Evolutionary conservation across 2,329 filamentous ascomycete species (phyloP).

Genomic region (Coccinonectria pachysandricola): DNA sequence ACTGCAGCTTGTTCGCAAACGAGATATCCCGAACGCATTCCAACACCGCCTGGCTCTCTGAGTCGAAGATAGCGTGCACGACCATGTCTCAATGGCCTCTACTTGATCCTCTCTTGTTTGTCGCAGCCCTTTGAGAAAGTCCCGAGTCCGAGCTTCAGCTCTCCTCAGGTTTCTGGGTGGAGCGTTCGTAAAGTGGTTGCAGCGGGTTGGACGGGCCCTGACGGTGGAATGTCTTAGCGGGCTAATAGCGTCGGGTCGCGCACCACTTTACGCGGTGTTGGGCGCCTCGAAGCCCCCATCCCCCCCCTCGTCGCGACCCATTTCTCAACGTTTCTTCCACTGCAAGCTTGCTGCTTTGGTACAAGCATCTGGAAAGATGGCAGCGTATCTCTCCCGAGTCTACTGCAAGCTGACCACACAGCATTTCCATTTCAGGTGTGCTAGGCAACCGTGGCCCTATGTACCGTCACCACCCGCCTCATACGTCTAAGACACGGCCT

Average conservation of each 20-base stretch:
- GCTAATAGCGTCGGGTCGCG: conserved; percentile 13
- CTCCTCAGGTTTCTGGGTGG: conserved; percentile 8
- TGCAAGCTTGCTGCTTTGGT: too few relatives aligned
- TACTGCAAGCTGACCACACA: conserved; percentile 12
- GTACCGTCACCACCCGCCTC: conserved; percentile 16
- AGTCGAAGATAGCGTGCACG: conserved; percentile 1
- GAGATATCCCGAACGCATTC: conserved; percentile 4
- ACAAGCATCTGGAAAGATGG: conserved; percentile 14
- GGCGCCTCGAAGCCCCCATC: conserved; percentile 11
- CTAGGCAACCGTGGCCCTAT: conserved; percentile 25
- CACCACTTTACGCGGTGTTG: conserved; percentile 22
- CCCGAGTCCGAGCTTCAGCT: conserved; percentile 6
- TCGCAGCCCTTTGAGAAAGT: conserved; percentile 4
- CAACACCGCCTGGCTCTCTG: not conserved
- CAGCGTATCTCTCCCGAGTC: conserved; percentile 7
- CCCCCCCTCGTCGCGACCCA: conserved; percentile 19
- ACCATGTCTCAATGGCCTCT: conserved; percentile 11
- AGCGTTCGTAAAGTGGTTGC: conserved; percentile 1
- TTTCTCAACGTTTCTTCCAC: too few relatives aligned
- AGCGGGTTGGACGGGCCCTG: conserved; percentile 1
- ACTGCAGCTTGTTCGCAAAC: conserved; percentile 2
- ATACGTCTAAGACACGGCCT: conserved; percentile 15
- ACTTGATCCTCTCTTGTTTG: conserved; percentile 1
- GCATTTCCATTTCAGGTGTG: too few relatives aligned
- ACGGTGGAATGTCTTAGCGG: conserved; percentile 12